phyloP scores from a whole-genome alignment of 2,329 filamentous ascomycete genomes.

The Fusarium torulosum region DNA sequence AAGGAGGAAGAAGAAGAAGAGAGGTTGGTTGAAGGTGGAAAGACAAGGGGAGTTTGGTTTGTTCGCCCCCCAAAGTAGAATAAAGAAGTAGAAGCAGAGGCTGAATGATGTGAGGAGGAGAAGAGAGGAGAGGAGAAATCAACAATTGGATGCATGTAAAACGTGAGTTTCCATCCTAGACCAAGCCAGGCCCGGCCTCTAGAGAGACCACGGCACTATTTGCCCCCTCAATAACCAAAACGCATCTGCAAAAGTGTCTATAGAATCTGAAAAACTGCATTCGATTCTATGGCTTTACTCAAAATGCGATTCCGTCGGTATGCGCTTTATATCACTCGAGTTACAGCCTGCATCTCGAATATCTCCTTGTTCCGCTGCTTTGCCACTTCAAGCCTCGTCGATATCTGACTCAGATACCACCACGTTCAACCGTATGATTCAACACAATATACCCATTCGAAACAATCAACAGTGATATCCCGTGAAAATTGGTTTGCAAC shows the following conservation, averaged over 20 bases:
- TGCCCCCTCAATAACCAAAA: background rate
- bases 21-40: conserved; percentile 11
- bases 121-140: conserved; percentile 17
- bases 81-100: background rate
- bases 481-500: background rate
- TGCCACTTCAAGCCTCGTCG: conserved; percentile 34
- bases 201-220: conserved; percentile 26
- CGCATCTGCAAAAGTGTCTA: background rate
- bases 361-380: conserved; percentile 27
- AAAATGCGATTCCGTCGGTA: background rate
- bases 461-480: background rate
- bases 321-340: conserved; percentile 19
- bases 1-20: conserved; percentile 7
- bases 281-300: background rate
- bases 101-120: conserved; percentile 21
- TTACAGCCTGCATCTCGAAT: conserved; percentile 20
- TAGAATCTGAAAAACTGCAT: background rate
- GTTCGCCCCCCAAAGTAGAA: conserved; percentile 4
- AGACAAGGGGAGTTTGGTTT: conserved; percentile 19
- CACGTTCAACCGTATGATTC: background rate
- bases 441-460: conserved; percentile 1
- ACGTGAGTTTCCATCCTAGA: conserved; percentile 34
- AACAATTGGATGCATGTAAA: conserved; percentile 35
- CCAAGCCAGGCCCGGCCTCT: conserved; percentile 14
- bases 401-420: conserved; percentile 42